Evolutionary conservation across 805 yeast species (phyloP), one percentile per base, ranked within the genome.

Genomic region (Debaryomyces tyrocola): DNA sequence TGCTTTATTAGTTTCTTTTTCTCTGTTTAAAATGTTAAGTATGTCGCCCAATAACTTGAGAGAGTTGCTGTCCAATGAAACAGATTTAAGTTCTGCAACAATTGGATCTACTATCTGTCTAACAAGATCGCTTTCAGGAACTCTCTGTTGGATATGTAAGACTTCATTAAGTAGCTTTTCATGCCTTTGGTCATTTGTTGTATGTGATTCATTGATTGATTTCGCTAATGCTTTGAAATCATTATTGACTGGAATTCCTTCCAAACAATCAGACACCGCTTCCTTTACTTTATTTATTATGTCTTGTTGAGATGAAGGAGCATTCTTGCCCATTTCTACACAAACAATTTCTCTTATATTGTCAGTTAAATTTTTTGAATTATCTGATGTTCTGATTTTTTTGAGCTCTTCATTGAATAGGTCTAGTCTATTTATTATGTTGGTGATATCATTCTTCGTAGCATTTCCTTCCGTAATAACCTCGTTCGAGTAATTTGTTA

Each of bases 401-500:
- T 39, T 14, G 17, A 43, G 18, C 28, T 27, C 35, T 9, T 37
- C 43, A 12, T 40, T 46, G 10, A 54, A 36, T 20, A 38, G 47
- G 4, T 58, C 57, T 33, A 67, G 49, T 11, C 51, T 54, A 8
- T 31, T 48, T 17, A 63, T 28, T 15, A 67, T 55, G 11, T 50
- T 55, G 6, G 51, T 46, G 11, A 64, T 60, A 45, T 67, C 73
- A 24, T 60, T 42, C 39, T 64, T 69, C 8, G 70, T 67, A 37
- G 69, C 71, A 49, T 59, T 61, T 0, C 70, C 70, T 40, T 66
- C 70, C 8, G 69, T 63, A 6, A 64, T 56, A 4, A 70, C 70
- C 35, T 67, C 71, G 17, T 58, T 53, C 2, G 71, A 63, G 53
- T 67, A 66, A n/a, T 56, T 52, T 9, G 70, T 64, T 24, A 72